Evolutionary conservation across 805 yeast species (phyloP).

Genomic region (Wickerhamomyces pijperi): DNA sequence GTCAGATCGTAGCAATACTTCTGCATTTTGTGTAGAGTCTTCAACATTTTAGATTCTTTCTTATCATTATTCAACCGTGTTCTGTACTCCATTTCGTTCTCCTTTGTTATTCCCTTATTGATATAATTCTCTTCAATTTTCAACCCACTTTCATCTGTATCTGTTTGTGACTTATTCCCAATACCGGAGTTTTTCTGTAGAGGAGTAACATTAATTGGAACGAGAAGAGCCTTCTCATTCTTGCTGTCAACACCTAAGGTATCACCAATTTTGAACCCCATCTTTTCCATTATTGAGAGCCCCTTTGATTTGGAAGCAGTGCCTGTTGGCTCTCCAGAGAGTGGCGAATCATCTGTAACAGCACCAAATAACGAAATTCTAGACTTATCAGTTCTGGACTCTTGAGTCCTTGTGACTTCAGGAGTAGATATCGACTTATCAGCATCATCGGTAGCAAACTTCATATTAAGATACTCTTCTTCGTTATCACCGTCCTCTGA

Average conservation of each 20-base stretch:
- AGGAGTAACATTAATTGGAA: conserved; percentile 21
- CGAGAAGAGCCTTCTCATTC: conserved; percentile 15
- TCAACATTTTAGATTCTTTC: conserved; percentile 5
- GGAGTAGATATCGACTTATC: no score
- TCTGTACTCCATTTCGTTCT: conserved; percentile 10
- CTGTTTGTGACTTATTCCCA: conserved; percentile 10
- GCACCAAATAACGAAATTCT: background rate
- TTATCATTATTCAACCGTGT: conserved; percentile 11
- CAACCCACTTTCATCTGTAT: background rate
- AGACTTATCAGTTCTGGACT: background rate
- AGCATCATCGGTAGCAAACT: background rate
- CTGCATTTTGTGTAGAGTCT: conserved; percentile 23
- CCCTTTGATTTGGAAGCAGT: conserved; percentile 30
- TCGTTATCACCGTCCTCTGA: background rate
- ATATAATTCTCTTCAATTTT: conserved; percentile 2
- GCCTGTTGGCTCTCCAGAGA: background rate
- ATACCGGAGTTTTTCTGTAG: conserved; percentile 15
- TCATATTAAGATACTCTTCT: background rate
- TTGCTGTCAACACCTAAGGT: conserved; percentile 26
- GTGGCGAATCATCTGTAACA: background rate
- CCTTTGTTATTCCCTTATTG: conserved; percentile 5
- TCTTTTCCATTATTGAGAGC: conserved; percentile 40
- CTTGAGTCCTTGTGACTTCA: no score
- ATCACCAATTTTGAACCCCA: conserved; percentile 45
- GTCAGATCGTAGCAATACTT: conserved; percentile 26